Conservation (phyloP, 805 yeast species). For the Zygotorulaspora danielsina region DNA sequence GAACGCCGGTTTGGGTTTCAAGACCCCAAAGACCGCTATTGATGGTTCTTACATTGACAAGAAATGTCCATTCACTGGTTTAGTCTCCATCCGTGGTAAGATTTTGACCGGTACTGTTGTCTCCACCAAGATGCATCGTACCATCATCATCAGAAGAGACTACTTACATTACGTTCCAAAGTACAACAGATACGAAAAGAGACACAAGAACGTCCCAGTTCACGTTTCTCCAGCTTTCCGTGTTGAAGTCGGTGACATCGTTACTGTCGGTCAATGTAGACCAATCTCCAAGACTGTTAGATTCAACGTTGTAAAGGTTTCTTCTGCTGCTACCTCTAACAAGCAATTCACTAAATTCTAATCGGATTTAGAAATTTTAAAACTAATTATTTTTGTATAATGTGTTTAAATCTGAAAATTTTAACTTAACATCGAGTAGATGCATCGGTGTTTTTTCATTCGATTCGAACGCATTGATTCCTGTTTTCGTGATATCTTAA, state of each 20-base stretch:
- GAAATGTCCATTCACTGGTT: constrained; percentile 99
- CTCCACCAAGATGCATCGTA: constrained; percentile 99
- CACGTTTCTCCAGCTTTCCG: constrained; percentile 99
- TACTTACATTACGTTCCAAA: constrained; percentile 99
- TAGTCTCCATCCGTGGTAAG: constrained; percentile 98
- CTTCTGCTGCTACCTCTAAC: constrained; percentile 77
- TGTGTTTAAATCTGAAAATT: constrained; percentile 22
- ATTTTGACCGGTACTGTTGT: constrained; percentile 99
- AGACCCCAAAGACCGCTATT: constrained; percentile 98
- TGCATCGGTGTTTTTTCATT: too few relatives aligned
- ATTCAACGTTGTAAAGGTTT: constrained; percentile 97
- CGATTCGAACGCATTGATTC: too few relatives aligned
- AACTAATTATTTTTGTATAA: constrained; percentile 27
- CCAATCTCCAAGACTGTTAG: constrained; percentile 99
- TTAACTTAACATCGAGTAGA: constrained; percentile 2
- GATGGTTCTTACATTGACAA: constrained; percentile 99
- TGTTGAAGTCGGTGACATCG: constrained; percentile 97
- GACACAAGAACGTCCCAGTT: constrained; percentile 99
- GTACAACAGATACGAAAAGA: constrained; percentile 99
- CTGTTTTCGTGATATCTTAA: too few relatives aligned
- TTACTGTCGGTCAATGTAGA: constrained; percentile 99
- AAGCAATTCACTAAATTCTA: constrained; percentile 98
- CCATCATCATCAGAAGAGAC: constrained; percentile 99
- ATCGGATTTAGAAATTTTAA: constrained; percentile 29
- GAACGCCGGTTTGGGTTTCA: constrained; percentile 99